Evolutionary conservation across 352 stramenopile genomes (phyloP).

Genomic region (Peronospora belbahrii): DNA sequence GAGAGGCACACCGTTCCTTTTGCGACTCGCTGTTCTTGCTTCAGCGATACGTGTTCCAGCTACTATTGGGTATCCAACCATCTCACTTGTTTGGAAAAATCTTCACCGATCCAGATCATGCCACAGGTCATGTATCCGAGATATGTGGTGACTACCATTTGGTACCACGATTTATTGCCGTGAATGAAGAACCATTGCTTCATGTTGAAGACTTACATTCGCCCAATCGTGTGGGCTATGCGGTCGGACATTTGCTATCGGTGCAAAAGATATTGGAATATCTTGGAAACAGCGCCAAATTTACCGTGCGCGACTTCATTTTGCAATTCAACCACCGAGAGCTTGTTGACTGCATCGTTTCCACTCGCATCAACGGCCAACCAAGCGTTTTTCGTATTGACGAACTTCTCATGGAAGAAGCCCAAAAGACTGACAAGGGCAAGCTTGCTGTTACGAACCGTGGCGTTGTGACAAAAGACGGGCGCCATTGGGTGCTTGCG

Average conservation of each 20-base stretch:
- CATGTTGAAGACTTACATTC: constrained; percentile 55
- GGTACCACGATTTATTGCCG: constrained; percentile 71
- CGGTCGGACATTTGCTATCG: constrained; percentile 51
- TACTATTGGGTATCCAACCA: constrained; percentile 67
- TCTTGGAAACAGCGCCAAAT: constrained; percentile 46
- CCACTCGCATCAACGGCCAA: constrained; percentile 58
- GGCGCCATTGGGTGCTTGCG: constrained; percentile 16
- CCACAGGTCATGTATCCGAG: constrained; percentile 45
- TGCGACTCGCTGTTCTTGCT: constrained; percentile 58
- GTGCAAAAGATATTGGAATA: constrained; percentile 63
- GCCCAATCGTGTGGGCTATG: constrained; percentile 74
- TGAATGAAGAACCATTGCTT: constrained; percentile 54
- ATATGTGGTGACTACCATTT: constrained; percentile 76
- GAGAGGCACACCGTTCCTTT: constrained; percentile 25
- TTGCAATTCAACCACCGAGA: constrained; percentile 35
- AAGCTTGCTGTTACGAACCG: constrained; percentile 3
- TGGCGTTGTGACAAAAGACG: constrained; percentile 28
- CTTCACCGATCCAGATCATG: constrained; percentile 43
- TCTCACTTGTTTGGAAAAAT: constrained; percentile 60
- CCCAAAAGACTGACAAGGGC: constrained; percentile 3
- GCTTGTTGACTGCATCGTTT: constrained; percentile 66
- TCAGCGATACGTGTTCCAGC: constrained; percentile 68
- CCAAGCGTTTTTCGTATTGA: constrained; percentile 61
- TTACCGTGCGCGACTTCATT: constrained; percentile 43
- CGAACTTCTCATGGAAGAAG: constrained; percentile 29